These are phyloP conservation scores for Eucalyptus globulus DNA, from an alignment of 345 rosid genomes.

Conservation along the genomic window DNA sequence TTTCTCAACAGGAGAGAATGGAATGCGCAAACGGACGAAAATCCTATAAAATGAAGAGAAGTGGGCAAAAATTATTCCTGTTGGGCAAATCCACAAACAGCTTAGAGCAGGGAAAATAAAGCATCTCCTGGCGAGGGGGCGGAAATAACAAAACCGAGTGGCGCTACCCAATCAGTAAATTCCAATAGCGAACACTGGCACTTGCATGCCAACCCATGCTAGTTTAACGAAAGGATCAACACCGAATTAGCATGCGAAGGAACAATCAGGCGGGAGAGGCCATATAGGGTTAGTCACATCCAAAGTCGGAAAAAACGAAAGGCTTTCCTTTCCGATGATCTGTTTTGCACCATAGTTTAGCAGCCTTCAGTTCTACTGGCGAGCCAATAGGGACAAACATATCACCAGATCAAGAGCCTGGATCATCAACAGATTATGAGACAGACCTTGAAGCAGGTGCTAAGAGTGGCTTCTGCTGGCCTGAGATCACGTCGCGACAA, in stretches of 20 bases:
- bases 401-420: not conserved
- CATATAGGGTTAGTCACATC: not conserved
- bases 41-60: not conserved
- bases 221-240: not conserved
- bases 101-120: not conserved
- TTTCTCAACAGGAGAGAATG: not conserved
- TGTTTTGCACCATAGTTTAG: not conserved
- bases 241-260: not conserved
- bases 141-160: not conserved
- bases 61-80: not conserved
- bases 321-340: not conserved
- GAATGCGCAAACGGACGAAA: not conserved
- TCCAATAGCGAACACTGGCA: not conserved
- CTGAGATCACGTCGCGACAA: fast-evolving
- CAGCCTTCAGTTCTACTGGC: not conserved
- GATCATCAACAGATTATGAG: not conserved
- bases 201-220: not conserved
- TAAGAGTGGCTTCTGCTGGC: not conserved
- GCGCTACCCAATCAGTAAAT: not conserved
- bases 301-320: not conserved
- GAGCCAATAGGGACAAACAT: not conserved
- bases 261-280: not conserved
- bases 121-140: not conserved
- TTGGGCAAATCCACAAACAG: not conserved
- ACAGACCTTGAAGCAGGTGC: not conserved